These are phyloP conservation scores for Friedmanniomyces endolithicus DNA, from an alignment of 495 filamentous ascomycete genomes.

Conservation along the genomic window DNA sequence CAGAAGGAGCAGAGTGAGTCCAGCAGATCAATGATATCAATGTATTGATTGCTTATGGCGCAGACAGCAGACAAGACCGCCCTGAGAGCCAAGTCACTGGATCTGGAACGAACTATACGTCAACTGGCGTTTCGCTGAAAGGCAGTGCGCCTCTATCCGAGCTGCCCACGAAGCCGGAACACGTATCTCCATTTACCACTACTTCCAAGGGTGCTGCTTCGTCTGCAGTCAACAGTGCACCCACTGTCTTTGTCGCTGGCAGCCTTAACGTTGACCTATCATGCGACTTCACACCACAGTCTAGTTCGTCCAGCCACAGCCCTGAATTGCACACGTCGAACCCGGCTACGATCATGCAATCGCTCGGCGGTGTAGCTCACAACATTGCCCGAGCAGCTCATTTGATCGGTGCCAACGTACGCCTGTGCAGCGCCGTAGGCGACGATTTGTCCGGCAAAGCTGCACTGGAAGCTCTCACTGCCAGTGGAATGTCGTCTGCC, in stretches of 20 bases:
- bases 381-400: constrained; percentile 78
- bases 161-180: neutral
- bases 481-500: constrained; percentile 48
- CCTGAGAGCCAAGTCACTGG: constrained; percentile 1
- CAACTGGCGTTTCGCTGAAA: constrained; percentile 4
- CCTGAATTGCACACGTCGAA: constrained; percentile 75
- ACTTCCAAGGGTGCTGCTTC: neutral
- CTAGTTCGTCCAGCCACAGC: constrained; percentile 21
- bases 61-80: constrained; percentile 3
- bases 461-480: constrained; percentile 47
- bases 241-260: constrained; percentile 67
- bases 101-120: constrained; percentile 4
- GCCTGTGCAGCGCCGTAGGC: constrained; percentile 64
- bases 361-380: constrained; percentile 85
- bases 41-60: neutral
- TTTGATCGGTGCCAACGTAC: constrained; percentile 42
- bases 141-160: neutral
- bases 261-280: constrained; percentile 78
- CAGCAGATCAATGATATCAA: neutral
- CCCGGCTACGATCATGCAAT: constrained; percentile 62
- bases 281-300: constrained; percentile 56
- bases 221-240: neutral
- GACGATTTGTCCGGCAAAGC: constrained; percentile 66
- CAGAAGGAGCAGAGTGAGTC: neutral
- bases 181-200: neutral